These are phyloP conservation scores for Malassezia brasiliensis DNA, from an alignment of 1,284 basidiomycete genomes.

Conservation along the genomic window DNA sequence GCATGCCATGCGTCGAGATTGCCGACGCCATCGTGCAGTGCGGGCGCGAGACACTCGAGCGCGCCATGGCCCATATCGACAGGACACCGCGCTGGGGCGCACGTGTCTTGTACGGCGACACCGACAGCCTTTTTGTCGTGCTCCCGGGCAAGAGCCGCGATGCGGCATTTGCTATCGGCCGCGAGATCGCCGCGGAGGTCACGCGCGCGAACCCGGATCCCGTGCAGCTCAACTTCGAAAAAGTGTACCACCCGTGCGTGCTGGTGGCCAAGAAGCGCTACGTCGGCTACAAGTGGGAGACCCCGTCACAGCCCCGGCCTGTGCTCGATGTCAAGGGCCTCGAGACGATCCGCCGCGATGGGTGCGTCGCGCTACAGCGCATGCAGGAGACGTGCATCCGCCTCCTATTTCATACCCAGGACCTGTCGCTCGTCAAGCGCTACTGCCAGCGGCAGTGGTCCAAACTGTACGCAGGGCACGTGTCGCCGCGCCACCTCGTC, in stretches of 20 bases:
- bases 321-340: slow-evolving; percentile 94
- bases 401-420: slow-evolving; percentile 72
- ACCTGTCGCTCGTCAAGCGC: slow-evolving; percentile 76
- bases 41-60: slow-evolving; percentile 87
- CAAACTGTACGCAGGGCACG: slow-evolving; percentile 69
- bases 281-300: slow-evolving; percentile 89
- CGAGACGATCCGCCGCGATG: slow-evolving; percentile 83
- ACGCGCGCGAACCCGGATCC: slow-evolving; percentile 80
- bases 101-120: slow-evolving; percentile 93
- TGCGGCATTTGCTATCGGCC: slow-evolving; percentile 81
- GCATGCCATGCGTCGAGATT: slow-evolving; percentile 97
- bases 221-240: slow-evolving; percentile 93
- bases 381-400: slow-evolving; percentile 44
- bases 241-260: slow-evolving; percentile 88
- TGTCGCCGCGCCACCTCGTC: slow-evolving; percentile 78
- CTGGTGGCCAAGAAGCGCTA: slow-evolving; percentile 94
- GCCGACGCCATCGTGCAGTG: slow-evolving; percentile 96
- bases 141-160: slow-evolving; percentile 79
- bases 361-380: slow-evolving; percentile 39
- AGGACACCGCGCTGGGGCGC: slow-evolving; percentile 73
- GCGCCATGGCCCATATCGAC: slow-evolving; percentile 71
- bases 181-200: slow-evolving; percentile 79
- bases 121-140: slow-evolving; percentile 86
- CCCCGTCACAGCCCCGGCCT: slow-evolving; percentile 65
- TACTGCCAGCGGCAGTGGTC: slow-evolving; percentile 79